Base-by-base conservation (phyloP, 1,139 yeast genomes). In the Saccharomycopsis phalli region DNA sequence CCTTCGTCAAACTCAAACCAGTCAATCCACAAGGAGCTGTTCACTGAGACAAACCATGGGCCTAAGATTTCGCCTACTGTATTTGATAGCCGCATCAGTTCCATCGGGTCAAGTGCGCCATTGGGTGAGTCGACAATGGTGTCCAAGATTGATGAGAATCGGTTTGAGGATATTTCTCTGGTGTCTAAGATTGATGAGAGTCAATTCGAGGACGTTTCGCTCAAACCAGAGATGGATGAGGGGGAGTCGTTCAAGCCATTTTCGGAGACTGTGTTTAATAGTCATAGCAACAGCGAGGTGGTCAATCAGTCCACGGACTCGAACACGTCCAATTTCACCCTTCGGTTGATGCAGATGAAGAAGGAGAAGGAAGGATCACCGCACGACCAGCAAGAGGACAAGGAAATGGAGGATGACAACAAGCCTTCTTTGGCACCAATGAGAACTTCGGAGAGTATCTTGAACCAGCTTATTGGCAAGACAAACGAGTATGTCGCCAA, bases 91-190 rank as follows among this genome's bases (percentile, higher is more conserved):
- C 25, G 47, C 11, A 13, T 38, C 13, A 37, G 41, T 19, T 41
- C 45, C 13, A n/a, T 41, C 17, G 47, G 36, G 4, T 37, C 42
- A 13, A 29, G 40, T 32, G 41, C 32, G 4, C 47, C 47, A 4
- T 34, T 44, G 17, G 47, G 47, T 7, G 47, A 44, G 29, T 38
- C 43, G 4, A 44, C 47, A 6, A 36, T 40, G 41, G 3, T 36
- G 33, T 29, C 31, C 8, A 3, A 34, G 34, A 32, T 32, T 18
- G 33, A 30, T 8, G 25, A 37, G 21, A 30, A 39, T 17, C 30
- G 16, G 11, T 17, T 16, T 3, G 38, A 35, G 13, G 38, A 35
- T 11, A 16, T 20, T 14, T 25, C 37, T 6, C 36, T 13, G 10
- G 37, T n/a, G 4, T 20, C 22, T 7, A 28, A 11, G 6, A 11